phyloP scores from a whole-genome alignment of 768 basidiomycete genomes.

The Suillus hirtellus region DNA sequence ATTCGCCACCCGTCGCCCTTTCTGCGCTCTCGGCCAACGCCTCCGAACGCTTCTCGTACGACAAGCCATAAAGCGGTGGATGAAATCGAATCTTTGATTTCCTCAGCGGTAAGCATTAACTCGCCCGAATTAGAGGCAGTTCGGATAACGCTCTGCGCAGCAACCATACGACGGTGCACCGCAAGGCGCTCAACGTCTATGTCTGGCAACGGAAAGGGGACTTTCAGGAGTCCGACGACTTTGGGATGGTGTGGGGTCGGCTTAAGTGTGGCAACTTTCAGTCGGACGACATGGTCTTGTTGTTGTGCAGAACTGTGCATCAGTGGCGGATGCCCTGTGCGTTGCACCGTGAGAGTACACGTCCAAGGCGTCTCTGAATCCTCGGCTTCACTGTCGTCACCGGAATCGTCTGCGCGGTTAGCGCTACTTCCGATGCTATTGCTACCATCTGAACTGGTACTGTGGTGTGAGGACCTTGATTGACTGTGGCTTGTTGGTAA shows the following conservation, averaged over 20 bases:
- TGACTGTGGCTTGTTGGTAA: conserved; percentile 29
- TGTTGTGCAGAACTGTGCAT: conserved; percentile 13
- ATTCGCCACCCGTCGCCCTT: conserved; percentile 83
- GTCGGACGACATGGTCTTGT: conserved; percentile 25
- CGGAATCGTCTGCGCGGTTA: conserved; percentile 46
- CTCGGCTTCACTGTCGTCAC: conserved; percentile 89
- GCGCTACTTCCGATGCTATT: conserved; percentile 24
- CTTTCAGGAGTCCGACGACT: conserved; percentile 87
- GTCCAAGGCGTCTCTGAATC: conserved; percentile 97
- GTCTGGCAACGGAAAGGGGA: conserved; percentile 87
- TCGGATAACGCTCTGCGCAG: conserved; percentile 26
- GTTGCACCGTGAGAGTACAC: conserved; percentile 73
- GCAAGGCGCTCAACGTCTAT: conserved; percentile 66
- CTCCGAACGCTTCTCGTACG: conserved; percentile 90
- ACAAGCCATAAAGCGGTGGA: conserved; percentile 90
- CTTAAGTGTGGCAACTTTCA: conserved; percentile 82
- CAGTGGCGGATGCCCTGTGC: conserved; percentile 30
- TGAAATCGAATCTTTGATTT: conserved; percentile 90
- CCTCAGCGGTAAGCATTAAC: conserved; percentile 69
- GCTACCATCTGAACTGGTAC: conserved; percentile 35
- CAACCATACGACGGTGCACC: conserved; percentile 50
- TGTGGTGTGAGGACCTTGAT: conserved; percentile 44
- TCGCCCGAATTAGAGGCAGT: conserved; percentile 37
- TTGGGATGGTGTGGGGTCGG: conserved; percentile 97
- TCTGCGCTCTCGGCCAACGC: conserved; percentile 75